A percentile compares a stretch with the other conserved stretches of the same genome.
These are phyloP conservation scores for Podaxis sp. DNA, from an alignment of 768 basidiomycete species.

Conservation along the genomic window DNA sequence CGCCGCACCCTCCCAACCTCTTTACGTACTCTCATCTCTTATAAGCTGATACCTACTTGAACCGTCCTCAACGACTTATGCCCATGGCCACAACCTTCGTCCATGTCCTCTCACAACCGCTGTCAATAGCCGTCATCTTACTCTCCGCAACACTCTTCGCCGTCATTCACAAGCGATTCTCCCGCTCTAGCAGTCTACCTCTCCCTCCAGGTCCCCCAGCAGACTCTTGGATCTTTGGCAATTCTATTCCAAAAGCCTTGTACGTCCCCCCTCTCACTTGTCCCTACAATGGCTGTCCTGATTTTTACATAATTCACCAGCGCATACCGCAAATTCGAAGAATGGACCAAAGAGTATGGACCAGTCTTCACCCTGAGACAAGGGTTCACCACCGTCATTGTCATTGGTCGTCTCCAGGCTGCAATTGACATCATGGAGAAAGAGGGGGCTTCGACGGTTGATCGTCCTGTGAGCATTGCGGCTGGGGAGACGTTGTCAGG, in stretches of 20 bases:
- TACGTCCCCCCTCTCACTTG: constrained; percentile 18
- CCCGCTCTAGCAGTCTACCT: constrained; percentile 18
- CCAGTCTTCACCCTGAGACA: constrained; percentile 54
- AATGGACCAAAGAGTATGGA: constrained; percentile 58
- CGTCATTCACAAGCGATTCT: constrained; percentile 24
- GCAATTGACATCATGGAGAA: constrained; percentile 66
- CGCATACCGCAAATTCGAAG: constrained; percentile 48
- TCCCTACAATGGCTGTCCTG: not conserved
- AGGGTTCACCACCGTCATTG: constrained; percentile 38
- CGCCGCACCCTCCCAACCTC: not conserved
- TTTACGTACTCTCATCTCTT: constrained; percentile 3
- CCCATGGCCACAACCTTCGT: constrained; percentile 2
- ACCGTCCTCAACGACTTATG: not conserved
- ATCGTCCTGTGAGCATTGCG: constrained; percentile 51
- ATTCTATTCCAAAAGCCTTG: constrained; percentile 36
- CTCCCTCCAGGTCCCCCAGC: constrained; percentile 43
- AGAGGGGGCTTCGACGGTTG: constrained; percentile 52
- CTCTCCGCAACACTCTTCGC: constrained; percentile 26
- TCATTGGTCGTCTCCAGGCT: constrained; percentile 49
- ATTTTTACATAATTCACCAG: constrained; percentile 17
- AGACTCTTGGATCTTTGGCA: constrained; percentile 33
- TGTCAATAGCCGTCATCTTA: constrained; percentile 24
- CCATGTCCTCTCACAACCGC: constrained; percentile 21
- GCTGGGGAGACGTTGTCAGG: constrained; percentile 57
- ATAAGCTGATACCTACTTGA: not conserved